phyloP scores from a whole-genome alignment of 2,329 filamentous ascomycete species.

The Hymenoscyphus albidus region DNA sequence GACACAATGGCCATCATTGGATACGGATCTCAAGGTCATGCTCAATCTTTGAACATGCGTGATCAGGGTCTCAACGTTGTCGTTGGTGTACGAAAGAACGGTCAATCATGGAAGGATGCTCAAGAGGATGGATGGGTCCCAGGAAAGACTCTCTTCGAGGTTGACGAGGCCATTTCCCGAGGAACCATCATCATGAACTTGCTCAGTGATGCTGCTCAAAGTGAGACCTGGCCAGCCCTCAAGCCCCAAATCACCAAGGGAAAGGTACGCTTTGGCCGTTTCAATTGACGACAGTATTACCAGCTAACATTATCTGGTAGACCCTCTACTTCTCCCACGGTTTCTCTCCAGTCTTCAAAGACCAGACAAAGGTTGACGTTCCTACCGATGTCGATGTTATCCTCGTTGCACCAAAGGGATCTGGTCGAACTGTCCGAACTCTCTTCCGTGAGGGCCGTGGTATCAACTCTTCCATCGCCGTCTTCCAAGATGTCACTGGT shows the following conservation, averaged over 20 bases:
- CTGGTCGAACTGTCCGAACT: conserved; percentile 94
- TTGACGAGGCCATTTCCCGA: conserved; percentile 90
- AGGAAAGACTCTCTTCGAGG: conserved; percentile 98
- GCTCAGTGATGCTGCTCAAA: conserved; percentile 95
- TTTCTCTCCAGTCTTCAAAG: conserved; percentile 99
- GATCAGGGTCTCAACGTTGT: conserved; percentile 99
- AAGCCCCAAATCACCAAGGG: conserved; percentile 98
- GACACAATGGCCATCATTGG: conserved; percentile 98
- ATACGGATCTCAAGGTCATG: conserved; percentile 97
- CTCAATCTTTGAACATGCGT: conserved; percentile 98
- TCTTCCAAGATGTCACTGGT: conserved; percentile 97
- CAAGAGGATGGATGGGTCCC: conserved; percentile 95
- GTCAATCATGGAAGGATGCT: conserved; percentile 97
- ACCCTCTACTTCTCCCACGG: conserved; percentile 99
- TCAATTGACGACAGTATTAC: conserved; percentile 6
- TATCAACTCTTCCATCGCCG: conserved; percentile 98
- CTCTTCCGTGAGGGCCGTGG: conserved; percentile 99
- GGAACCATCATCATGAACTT: conserved; percentile 99
- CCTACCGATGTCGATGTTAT: conserved; percentile 97
- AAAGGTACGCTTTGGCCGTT: conserved; percentile 60
- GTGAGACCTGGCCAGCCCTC: conserved; percentile 96
- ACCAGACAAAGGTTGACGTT: conserved; percentile 97
- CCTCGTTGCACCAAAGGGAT: conserved; percentile 98
- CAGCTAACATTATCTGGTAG: conserved; percentile 42
- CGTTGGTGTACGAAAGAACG: conserved; percentile 96